Evolutionary conservation across 306 rosid genomes (phyloP).

Genomic region (Gillenia trifoliata): DNA sequence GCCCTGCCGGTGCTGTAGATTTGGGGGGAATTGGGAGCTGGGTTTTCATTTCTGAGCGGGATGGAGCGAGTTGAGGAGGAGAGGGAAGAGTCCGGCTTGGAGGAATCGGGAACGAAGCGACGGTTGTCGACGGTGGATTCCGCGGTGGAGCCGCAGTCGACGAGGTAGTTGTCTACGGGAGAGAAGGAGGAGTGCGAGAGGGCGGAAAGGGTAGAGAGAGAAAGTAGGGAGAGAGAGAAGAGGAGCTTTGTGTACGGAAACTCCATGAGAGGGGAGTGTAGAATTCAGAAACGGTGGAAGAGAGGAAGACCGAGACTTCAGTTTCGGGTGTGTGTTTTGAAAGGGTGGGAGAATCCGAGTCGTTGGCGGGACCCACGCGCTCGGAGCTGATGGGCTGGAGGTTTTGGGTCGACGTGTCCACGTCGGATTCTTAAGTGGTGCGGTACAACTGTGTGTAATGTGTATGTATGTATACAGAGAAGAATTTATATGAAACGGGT

Average conservation of each 20-base stretch:
- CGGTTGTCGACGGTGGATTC: conserved; percentile 52
- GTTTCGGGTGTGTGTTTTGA: background rate
- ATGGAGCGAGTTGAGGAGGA: conserved; percentile 26
- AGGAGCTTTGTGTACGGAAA: conserved; percentile 10
- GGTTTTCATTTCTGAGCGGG: conserved; percentile 38
- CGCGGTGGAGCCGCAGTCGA: conserved; percentile 68
- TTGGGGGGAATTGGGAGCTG: conserved; percentile 22
- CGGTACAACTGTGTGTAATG: background rate
- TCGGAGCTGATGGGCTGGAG: background rate
- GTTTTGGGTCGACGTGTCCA: background rate
- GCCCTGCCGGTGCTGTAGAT: conserved; percentile 69
- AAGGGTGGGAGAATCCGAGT: background rate
- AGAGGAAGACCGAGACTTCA: background rate
- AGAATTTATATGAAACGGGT: too few relatives aligned
- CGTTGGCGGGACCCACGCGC: conserved; percentile 10
- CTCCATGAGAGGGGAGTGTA: conserved; percentile 32
- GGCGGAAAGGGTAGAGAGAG: conserved; percentile 22
- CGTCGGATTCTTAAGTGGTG: background rate
- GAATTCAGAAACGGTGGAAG: background rate
- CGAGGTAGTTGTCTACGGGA: conserved; percentile 75
- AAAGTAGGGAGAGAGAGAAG: conserved; percentile 24
- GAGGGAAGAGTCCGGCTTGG: conserved; percentile 9
- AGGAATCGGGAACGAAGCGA: conserved; percentile 49
- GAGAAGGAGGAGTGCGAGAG: conserved; percentile 47
- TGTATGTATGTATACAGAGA: background rate